Base-by-base conservation (phyloP, 768 basidiomycete species). In the Mycena albidolilacea region DNA sequence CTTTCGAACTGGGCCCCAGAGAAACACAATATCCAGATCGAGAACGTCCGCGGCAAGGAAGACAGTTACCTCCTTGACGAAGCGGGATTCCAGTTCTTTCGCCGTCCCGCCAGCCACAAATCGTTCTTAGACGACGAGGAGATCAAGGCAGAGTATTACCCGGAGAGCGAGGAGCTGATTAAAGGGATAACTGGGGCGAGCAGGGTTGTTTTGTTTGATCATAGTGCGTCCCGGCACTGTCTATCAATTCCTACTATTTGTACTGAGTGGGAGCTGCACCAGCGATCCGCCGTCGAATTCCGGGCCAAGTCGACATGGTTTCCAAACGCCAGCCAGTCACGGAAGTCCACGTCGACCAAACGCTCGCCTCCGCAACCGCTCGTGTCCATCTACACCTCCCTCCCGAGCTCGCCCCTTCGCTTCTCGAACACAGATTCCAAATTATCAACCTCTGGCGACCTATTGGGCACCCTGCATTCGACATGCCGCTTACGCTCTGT, bases 401-500 rank as follows among this genome's bases (percentile, higher is more conserved):
- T n/a, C 74, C 78, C 8, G 75, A 75, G 6, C 84, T 85, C 15
- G 85, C 74, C 7, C 81, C 81, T 48, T 78, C 73, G 21, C 80
- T 85, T 30, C 78, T 85, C 50, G 76, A 81, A 64, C 74, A 80
- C n/a, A 82, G 86, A 9, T 86, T 85, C 77, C 85, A 86, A 57
- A 85, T 88, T 38, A 82, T 88, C 73, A 87, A 87, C 71, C 78
- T 87, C 63, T 87, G 87, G 87, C 78, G 86, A 15, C 87, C 87
- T 3, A 86, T 88, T 58, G 66, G 72, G 7, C 75, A 85, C 68
- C 78, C 82, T 0, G 86, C 84, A 0, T 67, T 77, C 12, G 85
- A 87, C 73, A 81, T 76, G 74, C 87, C 87, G 0, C 80, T 87
- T 5, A 82, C 82, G 2, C 69, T 86, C 7, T 84, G 84, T 63